These are phyloP conservation scores for Trichomonas tenax DNA, from an alignment of 208 protist species.

Conservation along the genomic window DNA sequence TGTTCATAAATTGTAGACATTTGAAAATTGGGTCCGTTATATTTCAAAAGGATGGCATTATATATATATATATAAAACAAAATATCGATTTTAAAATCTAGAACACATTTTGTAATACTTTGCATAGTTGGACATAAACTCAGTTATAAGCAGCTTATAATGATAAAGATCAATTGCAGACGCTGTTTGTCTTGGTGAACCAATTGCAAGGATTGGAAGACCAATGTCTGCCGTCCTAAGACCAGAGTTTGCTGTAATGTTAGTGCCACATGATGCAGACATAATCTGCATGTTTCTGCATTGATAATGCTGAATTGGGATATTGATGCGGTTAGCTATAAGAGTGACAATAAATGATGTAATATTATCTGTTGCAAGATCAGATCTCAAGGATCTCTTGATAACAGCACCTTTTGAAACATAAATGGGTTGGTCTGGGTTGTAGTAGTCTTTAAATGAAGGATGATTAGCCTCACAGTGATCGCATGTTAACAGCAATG, in stretches of 20 bases:
- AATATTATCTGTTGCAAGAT: background rate
- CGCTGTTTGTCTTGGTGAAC: background rate
- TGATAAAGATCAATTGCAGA: background rate
- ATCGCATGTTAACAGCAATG: background rate
- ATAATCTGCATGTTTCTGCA: background rate
- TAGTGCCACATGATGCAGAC: background rate
- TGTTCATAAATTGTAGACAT: too few relatives aligned
- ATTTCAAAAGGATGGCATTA: too few relatives aligned
- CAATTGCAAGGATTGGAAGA: background rate
- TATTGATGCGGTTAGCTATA: background rate
- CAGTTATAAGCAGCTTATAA: background rate
- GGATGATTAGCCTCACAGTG: background rate
- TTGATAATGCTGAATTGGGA: background rate
- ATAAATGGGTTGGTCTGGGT: background rate
- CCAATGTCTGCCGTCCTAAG: background rate
- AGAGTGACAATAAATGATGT: background rate
- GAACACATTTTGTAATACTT: background rate
- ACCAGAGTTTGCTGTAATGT: background rate
- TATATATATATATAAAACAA: too few relatives aligned
- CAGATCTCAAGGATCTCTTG: background rate
- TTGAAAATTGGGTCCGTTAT: too few relatives aligned
- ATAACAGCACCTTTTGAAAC: background rate
- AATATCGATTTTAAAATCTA: too few relatives aligned
- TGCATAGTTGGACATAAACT: background rate
- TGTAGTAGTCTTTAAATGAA: background rate